A percentile compares a stretch with the other conserved stretches of the same genome.
Conservation (phyloP, 139 green algal species). For the Auxenochlorella pyrenoidosa region DNA sequence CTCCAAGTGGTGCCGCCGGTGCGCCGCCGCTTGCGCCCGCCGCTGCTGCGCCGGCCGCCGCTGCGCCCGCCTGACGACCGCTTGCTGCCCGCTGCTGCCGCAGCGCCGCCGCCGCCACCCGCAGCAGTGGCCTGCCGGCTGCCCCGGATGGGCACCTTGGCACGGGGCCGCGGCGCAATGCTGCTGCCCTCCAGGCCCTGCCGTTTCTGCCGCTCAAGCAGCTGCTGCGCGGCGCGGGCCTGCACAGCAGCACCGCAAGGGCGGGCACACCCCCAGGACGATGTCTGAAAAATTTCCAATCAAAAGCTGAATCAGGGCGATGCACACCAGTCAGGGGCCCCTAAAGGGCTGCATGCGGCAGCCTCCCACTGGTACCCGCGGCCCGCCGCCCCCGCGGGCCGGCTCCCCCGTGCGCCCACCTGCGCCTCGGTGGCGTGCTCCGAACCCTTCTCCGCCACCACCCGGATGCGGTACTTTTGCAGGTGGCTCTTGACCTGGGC, state of each 20-base stretch:
- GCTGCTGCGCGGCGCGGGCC: conserved; percentile 14
- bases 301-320: too few species aligned
- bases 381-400: background rate
- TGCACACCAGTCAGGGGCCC: too few species aligned
- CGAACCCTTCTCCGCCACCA: conserved; percentile 17
- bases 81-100: background rate
- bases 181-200: background rate
- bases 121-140: background rate
- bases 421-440: conserved; percentile 25
- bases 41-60: background rate
- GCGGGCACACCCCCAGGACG: too few species aligned
- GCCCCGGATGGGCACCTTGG: conserved; percentile 19
- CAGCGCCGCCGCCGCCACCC: background rate
- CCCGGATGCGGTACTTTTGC: conserved; percentile 34
- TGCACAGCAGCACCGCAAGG: background rate
- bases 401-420: background rate
- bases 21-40: conserved; percentile 8
- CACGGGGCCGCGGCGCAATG: background rate
- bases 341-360: too few species aligned
- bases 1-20: background rate
- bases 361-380: too few species aligned
- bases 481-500: conserved; percentile 32
- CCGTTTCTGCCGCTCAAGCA: conserved; percentile 22
- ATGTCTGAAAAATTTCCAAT: too few species aligned
- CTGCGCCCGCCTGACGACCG: background rate